Evolutionary conservation across 2,329 filamentous ascomycete genomes (phyloP).

Genomic region (Cryphonectria nitschkei): DNA sequence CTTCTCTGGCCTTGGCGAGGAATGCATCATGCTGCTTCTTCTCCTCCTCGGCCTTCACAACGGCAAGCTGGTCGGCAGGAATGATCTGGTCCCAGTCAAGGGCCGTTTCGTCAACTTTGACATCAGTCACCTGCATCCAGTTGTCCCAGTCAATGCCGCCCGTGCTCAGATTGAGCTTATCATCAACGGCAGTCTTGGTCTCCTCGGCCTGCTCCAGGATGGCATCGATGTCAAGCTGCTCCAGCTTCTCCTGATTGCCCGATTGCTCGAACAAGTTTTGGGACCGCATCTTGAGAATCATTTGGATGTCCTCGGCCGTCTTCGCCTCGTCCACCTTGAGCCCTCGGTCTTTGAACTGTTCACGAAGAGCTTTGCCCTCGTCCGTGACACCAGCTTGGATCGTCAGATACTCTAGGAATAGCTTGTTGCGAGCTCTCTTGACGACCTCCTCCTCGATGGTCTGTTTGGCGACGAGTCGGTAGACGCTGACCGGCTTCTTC

Average conservation of each 20-base stretch:
- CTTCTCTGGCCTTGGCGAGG: constrained; percentile 78
- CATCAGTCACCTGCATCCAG: constrained; percentile 96
- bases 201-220: constrained; percentile 97
- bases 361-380: constrained; percentile 78
- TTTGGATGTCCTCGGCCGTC: constrained; percentile 92
- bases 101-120: constrained; percentile 80
- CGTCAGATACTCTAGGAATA: constrained; percentile 94
- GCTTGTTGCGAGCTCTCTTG: constrained; percentile 94
- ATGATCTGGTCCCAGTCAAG: constrained; percentile 99
- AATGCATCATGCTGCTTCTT: constrained; percentile 82
- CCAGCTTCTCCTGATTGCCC: constrained; percentile 92
- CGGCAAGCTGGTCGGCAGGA: constrained; percentile 86
- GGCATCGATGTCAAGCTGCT: constrained; percentile 96
- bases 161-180: constrained; percentile 88
- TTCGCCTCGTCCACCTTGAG: constrained; percentile 78
- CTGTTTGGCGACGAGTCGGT: constrained; percentile 94
- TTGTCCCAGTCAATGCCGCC: constrained; percentile 86
- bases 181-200: constrained; percentile 92
- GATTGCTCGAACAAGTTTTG: constrained; percentile 99
- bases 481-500: constrained; percentile 93
- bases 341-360: constrained; percentile 79
- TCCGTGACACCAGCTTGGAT: constrained; percentile 97
- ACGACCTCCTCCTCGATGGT: constrained; percentile 98
- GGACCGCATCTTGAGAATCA: constrained; percentile 95
- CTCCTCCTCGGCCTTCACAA: constrained; percentile 87